phyloP scores from a whole-genome alignment of 2,329 filamentous ascomycete species.

The Exophiala xenobiotica region DNA sequence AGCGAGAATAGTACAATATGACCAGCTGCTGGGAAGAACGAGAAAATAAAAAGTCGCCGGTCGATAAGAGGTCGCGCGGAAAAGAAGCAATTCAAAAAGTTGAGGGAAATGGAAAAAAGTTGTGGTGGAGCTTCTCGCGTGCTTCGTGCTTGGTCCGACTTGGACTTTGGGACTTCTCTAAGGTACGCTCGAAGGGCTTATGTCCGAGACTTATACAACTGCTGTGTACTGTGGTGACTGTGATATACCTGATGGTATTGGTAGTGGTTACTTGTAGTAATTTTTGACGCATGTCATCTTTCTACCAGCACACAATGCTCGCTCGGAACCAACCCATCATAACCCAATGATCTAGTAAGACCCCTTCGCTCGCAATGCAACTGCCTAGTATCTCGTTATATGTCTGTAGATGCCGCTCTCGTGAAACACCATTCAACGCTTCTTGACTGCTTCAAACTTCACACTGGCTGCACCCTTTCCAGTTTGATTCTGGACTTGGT shows the following conservation, averaged over 20 bases:
- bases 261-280: too few species aligned
- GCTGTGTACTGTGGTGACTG: too few species aligned
- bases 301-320: background rate
- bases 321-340: background rate
- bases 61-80: background rate
- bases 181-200: too few species aligned
- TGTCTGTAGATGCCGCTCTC: background rate
- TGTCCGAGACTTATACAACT: too few species aligned
- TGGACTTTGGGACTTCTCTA: too few species aligned
- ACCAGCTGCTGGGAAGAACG: background rate
- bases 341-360: background rate
- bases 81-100: background rate
- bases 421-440: background rate
- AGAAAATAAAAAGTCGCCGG: background rate
- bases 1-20: background rate
- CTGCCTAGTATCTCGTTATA: background rate
- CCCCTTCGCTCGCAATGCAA: background rate
- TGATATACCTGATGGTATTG: too few species aligned
- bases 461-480: slow-evolving; percentile 24
- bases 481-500: slow-evolving; percentile 33
- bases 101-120: slow-evolving; percentile 1
- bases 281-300: too few species aligned
- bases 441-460: too few species aligned
- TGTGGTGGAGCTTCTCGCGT: slow-evolving; percentile 7
- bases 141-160: too few species aligned